phyloP scores from a whole-genome alignment of 2,329 filamentous ascomycete genomes.

The Mycosphaerella sp. region DNA sequence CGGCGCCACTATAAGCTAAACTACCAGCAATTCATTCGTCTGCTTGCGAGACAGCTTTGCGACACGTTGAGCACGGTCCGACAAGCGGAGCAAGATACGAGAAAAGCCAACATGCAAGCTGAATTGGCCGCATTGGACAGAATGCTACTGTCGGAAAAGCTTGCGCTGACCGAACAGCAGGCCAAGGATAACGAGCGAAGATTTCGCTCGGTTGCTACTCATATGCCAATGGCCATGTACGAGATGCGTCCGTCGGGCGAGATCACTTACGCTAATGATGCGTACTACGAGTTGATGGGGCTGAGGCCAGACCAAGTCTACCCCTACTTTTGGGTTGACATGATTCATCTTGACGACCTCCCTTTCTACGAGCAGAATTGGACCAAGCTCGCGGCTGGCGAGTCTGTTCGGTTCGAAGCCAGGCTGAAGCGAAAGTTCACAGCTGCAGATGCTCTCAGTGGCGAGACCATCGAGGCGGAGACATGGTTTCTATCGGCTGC shows the following conservation, averaged over 20 bases:
- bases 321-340: slow-evolving; percentile 12
- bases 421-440: slow-evolving; percentile 17
- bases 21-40: slow-evolving; percentile 32
- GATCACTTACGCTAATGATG: slow-evolving; percentile 36
- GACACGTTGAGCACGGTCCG: slow-evolving; percentile 29
- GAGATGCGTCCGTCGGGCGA: slow-evolving; percentile 32
- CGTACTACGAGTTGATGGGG: slow-evolving; percentile 32
- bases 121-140: slow-evolving; percentile 16
- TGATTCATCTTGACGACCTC: slow-evolving; percentile 7
- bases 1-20: slow-evolving; percentile 31
- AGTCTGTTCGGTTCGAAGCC: slow-evolving; percentile 30
- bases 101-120: slow-evolving; percentile 12
- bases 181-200: slow-evolving; percentile 28
- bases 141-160: slow-evolving; percentile 19
- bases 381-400: slow-evolving; percentile 16
- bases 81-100: slow-evolving; percentile 20
- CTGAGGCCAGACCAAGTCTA: slow-evolving; percentile 13
- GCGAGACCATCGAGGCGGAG: slow-evolving; percentile 17
- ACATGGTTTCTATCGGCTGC: slow-evolving; percentile 22
- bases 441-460: slow-evolving; percentile 13
- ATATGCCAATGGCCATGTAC: slow-evolving; percentile 37
- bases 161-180: slow-evolving; percentile 23
- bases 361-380: slow-evolving; percentile 18
- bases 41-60: slow-evolving; percentile 28
- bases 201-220: slow-evolving; percentile 36